phyloP scores from a whole-genome alignment of 2,329 filamentous ascomycete species.

The Venturia asperata region DNA sequence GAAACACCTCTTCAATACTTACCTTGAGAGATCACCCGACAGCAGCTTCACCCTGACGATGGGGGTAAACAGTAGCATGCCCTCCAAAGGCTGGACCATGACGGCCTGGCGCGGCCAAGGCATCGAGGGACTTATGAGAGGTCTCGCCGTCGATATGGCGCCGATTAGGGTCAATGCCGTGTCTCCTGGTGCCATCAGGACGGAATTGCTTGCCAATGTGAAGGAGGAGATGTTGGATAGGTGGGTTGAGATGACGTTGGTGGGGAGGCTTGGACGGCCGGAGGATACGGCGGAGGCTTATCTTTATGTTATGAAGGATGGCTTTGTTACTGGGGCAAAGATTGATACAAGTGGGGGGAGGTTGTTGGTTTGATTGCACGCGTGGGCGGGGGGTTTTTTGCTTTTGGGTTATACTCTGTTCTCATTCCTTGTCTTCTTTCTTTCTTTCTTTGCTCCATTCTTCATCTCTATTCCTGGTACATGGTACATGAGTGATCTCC shows the following conservation, averaged over 20 bases:
- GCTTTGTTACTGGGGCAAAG: slow-evolving; percentile 2
- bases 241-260: slow-evolving; percentile 27
- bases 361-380: slow-evolving; percentile 14
- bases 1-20: slow-evolving; percentile 40
- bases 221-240: slow-evolving; percentile 23
- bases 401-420: not conserved
- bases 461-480: too few species aligned
- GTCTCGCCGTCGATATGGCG: slow-evolving; percentile 55
- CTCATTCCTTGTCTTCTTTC: not conserved
- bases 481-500: too few species aligned
- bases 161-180: slow-evolving; percentile 59
- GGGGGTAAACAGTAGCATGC: slow-evolving; percentile 46
- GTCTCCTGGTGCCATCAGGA: slow-evolving; percentile 46
- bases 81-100: slow-evolving; percentile 46
- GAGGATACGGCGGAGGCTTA: slow-evolving; percentile 28
- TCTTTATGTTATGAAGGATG: slow-evolving; percentile 18
- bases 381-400: too few species aligned
- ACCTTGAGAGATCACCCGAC: slow-evolving; percentile 37
- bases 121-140: slow-evolving; percentile 46
- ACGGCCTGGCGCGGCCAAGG: slow-evolving; percentile 44
- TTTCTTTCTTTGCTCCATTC: not conserved
- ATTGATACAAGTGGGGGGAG: slow-evolving; percentile 15
- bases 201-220: slow-evolving; percentile 33
- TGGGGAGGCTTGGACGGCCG: slow-evolving; percentile 25
- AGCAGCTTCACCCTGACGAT: slow-evolving; percentile 52